Evolutionary conservation across 2,329 filamentous ascomycete genomes (phyloP), one percentile per base, ranked within the genome.

Genomic region (Thielaviopsis euricoi): DNA sequence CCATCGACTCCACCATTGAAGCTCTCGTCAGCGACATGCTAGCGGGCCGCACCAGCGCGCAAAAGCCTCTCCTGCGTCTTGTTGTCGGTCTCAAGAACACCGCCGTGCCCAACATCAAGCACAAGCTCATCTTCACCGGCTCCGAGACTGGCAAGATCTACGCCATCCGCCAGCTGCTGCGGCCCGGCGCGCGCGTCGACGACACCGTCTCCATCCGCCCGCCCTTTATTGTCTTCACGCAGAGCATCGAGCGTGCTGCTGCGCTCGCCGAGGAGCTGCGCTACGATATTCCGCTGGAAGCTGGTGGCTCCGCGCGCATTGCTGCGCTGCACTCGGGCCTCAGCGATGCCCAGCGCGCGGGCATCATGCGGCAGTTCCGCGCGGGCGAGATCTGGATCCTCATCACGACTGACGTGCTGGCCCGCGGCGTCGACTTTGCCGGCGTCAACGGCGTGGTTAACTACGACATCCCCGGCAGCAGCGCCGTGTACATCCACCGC

Each of bases 21-120:
- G 76, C 83, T 21, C 74, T 96, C 7, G 80, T 88, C 52, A 79
- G 79, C 6, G 79, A 81, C n/a, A 85, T 83, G 15, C 78, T 93
- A 55, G 72, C 76, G 46, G 71, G 75, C 9, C 77, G 83, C 40
- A 19, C 22, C 13, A 9, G 15, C 25, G n/a, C 64, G 13, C 66
- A 66, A 26, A 75, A 71, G 61, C 82, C 76, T 22, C 74, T 96
- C 2, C 70, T 97, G 62, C 85, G 93, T 51, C 77, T 97, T 6
- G 89, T 98, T 6, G 89, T 97, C n/a, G 93, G 93, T 4, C 75
- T 98, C 53, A 97, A 97, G 71, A 93, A 98, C 70, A 90, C 89
- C 2, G 90, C 91, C 2, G 86, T 98, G 55, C 90, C 93, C 49
- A 95, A 94, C 65, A 86, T 98, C 62, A 78, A 84, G 29, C 93